These are phyloP conservation scores for Xerocomus spinulosus DNA, from an alignment of 768 basidiomycete genomes.

Conservation along the genomic window DNA sequence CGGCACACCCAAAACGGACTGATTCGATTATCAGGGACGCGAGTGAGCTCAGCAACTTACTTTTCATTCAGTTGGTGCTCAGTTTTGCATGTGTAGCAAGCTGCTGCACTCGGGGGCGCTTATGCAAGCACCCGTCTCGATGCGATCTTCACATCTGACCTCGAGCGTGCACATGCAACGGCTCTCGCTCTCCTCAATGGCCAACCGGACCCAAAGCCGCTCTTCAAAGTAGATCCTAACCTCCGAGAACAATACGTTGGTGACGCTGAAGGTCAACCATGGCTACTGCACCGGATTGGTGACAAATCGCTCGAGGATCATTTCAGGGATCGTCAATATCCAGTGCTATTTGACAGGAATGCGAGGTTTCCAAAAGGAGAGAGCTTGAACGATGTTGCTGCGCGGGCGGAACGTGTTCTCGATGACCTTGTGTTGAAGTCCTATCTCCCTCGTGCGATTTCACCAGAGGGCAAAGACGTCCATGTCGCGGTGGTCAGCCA, in stretches of 20 bases:
- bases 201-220: slow-evolving; percentile 44
- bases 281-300: slow-evolving; percentile 28
- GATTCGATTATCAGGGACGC: slow-evolving; percentile 42
- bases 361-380: slow-evolving; percentile 68
- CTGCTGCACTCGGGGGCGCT: slow-evolving; percentile 53
- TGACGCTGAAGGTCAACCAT: slow-evolving; percentile 60
- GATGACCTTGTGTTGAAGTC: slow-evolving; percentile 48
- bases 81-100: slow-evolving; percentile 55
- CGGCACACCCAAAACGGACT: neutral
- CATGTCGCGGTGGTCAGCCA: slow-evolving; percentile 74
- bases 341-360: slow-evolving; percentile 40
- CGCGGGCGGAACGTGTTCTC: slow-evolving; percentile 49
- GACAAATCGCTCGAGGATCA: slow-evolving; percentile 41
- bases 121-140: slow-evolving; percentile 46
- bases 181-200: slow-evolving; percentile 50
- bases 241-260: slow-evolving; percentile 72
- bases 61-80: too few relatives aligned
- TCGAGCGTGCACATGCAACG: slow-evolving; percentile 60
- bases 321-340: slow-evolving; percentile 50
- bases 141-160: slow-evolving; percentile 61
- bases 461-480: slow-evolving; percentile 34
- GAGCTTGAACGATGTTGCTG: slow-evolving; percentile 56
- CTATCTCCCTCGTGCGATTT: slow-evolving; percentile 42
- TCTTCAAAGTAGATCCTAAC: slow-evolving; percentile 44
- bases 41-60: slow-evolving; percentile 33